These are phyloP conservation scores for Colletotrichum sp. DNA, from an alignment of 2,329 filamentous ascomycete genomes.

Conservation along the genomic window DNA sequence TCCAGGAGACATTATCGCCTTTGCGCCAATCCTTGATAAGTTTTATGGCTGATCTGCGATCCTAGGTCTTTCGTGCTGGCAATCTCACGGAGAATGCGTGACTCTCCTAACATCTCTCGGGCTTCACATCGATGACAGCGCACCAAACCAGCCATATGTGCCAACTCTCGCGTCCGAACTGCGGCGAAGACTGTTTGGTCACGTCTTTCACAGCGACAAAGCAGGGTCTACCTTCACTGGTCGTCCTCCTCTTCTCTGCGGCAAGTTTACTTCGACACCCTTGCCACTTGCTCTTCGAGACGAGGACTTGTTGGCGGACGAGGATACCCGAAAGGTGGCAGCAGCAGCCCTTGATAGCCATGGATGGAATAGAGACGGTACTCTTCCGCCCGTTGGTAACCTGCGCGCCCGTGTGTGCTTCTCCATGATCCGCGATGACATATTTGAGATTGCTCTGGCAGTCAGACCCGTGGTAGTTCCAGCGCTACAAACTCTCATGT, in stretches of 20 bases:
- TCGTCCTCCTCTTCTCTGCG: not conserved
- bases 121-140: not conserved
- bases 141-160: not conserved
- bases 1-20: not conserved
- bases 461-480: not conserved
- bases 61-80: not conserved
- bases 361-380: not conserved
- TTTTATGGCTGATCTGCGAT: not conserved
- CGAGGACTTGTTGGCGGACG: not conserved
- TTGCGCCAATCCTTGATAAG: not conserved
- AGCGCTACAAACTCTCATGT: not conserved
- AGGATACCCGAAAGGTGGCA: not conserved
- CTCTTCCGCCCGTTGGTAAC: not conserved
- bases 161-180: not conserved
- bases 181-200: not conserved
- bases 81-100: not conserved
- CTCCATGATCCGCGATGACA: not conserved
- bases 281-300: not conserved
- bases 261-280: not conserved
- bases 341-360: not conserved
- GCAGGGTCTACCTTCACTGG: not conserved
- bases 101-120: not conserved
- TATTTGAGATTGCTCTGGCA: not conserved
- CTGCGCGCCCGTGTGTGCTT: not conserved
- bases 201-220: not conserved